These are phyloP conservation scores for Triadica sebifera DNA, from an alignment of 345 rosid genomes.

Conservation along the genomic window DNA sequence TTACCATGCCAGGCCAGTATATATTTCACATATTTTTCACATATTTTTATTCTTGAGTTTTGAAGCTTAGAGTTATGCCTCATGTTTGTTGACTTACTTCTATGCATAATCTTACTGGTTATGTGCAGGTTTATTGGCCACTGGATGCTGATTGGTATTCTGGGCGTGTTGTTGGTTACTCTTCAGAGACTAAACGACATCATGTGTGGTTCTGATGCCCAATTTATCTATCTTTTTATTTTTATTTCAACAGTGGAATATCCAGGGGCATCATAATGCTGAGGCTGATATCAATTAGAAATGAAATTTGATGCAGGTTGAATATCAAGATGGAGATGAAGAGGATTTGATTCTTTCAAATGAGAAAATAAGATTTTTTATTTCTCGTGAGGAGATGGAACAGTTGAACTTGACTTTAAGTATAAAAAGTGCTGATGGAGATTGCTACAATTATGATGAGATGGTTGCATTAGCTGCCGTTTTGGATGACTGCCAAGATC, in stretches of 20 bases:
- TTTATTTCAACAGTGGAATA: constrained; percentile 10
- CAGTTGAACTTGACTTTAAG: constrained; percentile 48
- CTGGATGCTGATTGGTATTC: constrained; percentile 85
- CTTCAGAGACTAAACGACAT: constrained; percentile 56
- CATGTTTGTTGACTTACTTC: neutral
- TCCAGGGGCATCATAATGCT: constrained; percentile 1
- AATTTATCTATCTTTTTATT: neutral
- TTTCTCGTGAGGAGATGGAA: constrained; percentile 71
- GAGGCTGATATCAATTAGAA: constrained; percentile 20
- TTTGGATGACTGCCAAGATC: constrained; percentile 75
- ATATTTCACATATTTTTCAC: constrained; percentile 11
- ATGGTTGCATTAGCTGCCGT: constrained; percentile 88
- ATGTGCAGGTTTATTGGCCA: constrained; percentile 88
- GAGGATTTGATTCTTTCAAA: constrained; percentile 61
- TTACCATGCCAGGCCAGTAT: constrained; percentile 81
- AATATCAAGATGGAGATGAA: constrained; percentile 68
- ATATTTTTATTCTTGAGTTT: constrained; percentile 10
- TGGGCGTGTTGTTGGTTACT: constrained; percentile 60
- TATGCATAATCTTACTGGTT: constrained; percentile 19
- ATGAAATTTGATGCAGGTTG: constrained; percentile 50
- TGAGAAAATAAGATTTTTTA: constrained; percentile 65
- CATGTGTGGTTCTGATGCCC: constrained; percentile 45
- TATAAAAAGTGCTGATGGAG: constrained; percentile 41
- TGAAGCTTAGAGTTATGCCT: neutral
- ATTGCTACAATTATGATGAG: constrained; percentile 62